Evolutionary conservation across 352 stramenopile species (phyloP).

Genomic region (Plasmopara viticola): DNA sequence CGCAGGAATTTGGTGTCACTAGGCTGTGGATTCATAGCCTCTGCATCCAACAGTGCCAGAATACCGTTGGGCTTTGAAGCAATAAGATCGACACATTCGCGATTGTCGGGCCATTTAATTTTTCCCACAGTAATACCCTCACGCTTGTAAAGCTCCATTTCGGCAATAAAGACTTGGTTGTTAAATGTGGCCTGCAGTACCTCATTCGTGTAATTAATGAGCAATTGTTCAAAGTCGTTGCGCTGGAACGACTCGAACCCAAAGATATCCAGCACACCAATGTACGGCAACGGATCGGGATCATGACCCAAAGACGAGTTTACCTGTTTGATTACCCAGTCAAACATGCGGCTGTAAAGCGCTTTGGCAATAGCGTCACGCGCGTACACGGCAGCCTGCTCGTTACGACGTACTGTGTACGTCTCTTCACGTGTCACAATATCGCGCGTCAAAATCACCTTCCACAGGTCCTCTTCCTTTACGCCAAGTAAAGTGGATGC

Average conservation of each 20-base stretch:
- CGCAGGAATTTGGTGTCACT: constrained; percentile 85
- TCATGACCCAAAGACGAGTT: constrained; percentile 85
- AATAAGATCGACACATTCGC: constrained; percentile 88
- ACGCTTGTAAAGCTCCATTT: constrained; percentile 87
- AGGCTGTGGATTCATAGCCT: constrained; percentile 87
- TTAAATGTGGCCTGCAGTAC: constrained; percentile 85
- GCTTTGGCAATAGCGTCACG: constrained; percentile 92
- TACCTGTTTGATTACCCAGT: constrained; percentile 90
- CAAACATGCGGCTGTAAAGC: constrained; percentile 90
- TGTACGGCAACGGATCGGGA: constrained; percentile 72
- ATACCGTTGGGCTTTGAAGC: constrained; percentile 77
- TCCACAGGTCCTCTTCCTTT: constrained; percentile 46
- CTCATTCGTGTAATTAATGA: constrained; percentile 90
- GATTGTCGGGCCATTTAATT: constrained; percentile 90
- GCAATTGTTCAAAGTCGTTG: constrained; percentile 88
- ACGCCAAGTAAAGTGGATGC: constrained; percentile 68
- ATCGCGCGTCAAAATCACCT: constrained; percentile 82
- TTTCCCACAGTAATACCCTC: constrained; percentile 87
- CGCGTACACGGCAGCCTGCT: constrained; percentile 79
- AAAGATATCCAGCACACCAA: constrained; percentile 90
- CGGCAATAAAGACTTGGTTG: constrained; percentile 86
- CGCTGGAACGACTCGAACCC: constrained; percentile 87
- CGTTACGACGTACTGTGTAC: constrained; percentile 77
- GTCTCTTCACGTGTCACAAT: constrained; percentile 82
- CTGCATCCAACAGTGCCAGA: constrained; percentile 73